Base-by-base conservation (phyloP, 78 protist genomes). In the Dictyostelium firmibasis region DNA sequence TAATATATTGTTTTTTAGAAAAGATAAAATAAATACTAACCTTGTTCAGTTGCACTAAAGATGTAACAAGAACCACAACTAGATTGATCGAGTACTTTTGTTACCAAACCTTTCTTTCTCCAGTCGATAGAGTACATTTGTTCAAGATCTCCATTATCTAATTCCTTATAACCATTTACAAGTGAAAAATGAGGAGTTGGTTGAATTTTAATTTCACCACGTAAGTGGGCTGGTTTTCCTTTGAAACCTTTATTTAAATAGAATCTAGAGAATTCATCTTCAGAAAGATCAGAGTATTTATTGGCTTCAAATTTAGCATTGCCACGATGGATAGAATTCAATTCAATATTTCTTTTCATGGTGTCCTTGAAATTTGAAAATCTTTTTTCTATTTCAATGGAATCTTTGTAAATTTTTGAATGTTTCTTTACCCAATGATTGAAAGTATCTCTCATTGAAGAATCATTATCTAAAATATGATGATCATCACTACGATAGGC, bases 101-200 rank as follows among this genome's bases (percentile, higher is more conserved):
- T 95, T 0, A 95, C 97, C 9, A 82, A 81, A 62, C 94, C 97
- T 50, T 94, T 50, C 1, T 43, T 67, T 76, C 97, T 69, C 92
- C 91, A 89, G 53, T 94, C 94, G 7, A 92, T 23, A 5, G 35
- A 10, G 38, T 57, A 33, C 14, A 57, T 1, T 50, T 70, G 43
- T 31, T 60, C 35, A 3, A 35, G 50, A 41, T 36, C 41, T 13
- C 64, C 83, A 41, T 36, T 14, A 9, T n/a, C 38, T n/a, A 16
- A 23, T 23, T 38, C 4, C 41, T 16, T 33, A 72, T 72, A 72
- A 72, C 43, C 79, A 72, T 35, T 35, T 33, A 72, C 4, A 13
- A 72, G 35, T 13, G 36, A 33, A 33, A 13, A 25, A 33, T 27
- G 44, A 11, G 79, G 79, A 16, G 33, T 72, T 72, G 36, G 44